Percentiles rank a stretch among this genome's conserved stretches.
phyloP scores from a whole-genome alignment of 352 stramenopile genomes.

The Blastocystis sp. region DNA sequence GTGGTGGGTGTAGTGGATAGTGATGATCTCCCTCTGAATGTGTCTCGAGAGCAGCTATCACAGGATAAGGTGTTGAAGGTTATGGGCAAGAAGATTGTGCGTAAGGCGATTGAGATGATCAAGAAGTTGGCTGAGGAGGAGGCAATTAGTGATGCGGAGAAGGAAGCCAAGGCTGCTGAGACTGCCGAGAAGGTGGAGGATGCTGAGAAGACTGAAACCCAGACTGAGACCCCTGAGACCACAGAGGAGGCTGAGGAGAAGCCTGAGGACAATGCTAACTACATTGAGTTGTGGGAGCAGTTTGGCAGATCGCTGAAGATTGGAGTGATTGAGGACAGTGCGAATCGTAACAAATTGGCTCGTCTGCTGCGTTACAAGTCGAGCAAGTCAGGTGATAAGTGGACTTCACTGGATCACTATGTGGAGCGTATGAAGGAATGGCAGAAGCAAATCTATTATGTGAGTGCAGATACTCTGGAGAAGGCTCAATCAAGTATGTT shows the following conservation, averaged over 20 bases:
- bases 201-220: slow-evolving; percentile 68
- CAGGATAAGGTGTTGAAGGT: slow-evolving; percentile 97
- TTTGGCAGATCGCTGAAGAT: slow-evolving; percentile 97
- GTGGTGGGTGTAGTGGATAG: slow-evolving; percentile 95
- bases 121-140: slow-evolving; percentile 78
- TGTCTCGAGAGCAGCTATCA: slow-evolving; percentile 95
- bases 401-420: slow-evolving; percentile 88
- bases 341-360: slow-evolving; percentile 84
- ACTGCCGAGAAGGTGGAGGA: slow-evolving; percentile 68
- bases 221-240: slow-evolving; percentile 70
- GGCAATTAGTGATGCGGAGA: slow-evolving; percentile 64
- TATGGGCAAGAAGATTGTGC: slow-evolving; percentile 98
- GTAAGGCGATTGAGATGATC: slow-evolving; percentile 97
- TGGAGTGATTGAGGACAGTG: slow-evolving; percentile 91
- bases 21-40: slow-evolving; percentile 97
- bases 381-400: slow-evolving; percentile 80
- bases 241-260: slow-evolving; percentile 65
- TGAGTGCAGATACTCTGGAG: slow-evolving; percentile 85
- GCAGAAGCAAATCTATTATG: slow-evolving; percentile 97
- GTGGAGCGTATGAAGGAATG: slow-evolving; percentile 93
- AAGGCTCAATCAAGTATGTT: slow-evolving; percentile 86
- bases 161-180: slow-evolving; percentile 67
- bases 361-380: slow-evolving; percentile 94
- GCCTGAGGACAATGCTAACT: slow-evolving; percentile 73
- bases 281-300: slow-evolving; percentile 94